Evolutionary conservation across 148 eudicot genomes (phyloP).

Genomic region (Rhododendron henanense): DNA sequence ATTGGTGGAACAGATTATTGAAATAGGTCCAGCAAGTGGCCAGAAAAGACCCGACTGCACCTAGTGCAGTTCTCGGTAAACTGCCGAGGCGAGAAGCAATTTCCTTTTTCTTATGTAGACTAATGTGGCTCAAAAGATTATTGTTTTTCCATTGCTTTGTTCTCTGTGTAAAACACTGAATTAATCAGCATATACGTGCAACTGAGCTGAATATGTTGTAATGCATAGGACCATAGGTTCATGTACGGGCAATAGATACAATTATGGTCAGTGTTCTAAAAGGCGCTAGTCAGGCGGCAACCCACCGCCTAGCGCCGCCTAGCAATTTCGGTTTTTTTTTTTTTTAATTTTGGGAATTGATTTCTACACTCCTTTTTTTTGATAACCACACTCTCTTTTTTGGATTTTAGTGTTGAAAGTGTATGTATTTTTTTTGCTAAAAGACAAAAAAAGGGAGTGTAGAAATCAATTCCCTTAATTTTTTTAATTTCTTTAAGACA

Average conservation of each 20-base stretch:
- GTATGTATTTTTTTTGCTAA: too few relatives aligned
- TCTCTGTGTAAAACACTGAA: background rate
- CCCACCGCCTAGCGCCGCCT: too few relatives aligned
- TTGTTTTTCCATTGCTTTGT: background rate
- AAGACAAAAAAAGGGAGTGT: too few relatives aligned
- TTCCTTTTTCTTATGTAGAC: background rate
- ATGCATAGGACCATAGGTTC: background rate
- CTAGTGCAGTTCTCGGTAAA: too few relatives aligned
- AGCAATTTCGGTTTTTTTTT: too few relatives aligned
- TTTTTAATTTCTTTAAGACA: too few relatives aligned
- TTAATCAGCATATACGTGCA: background rate
- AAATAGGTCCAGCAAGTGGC: background rate
- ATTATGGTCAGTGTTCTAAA: background rate
- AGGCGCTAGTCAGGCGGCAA: too few relatives aligned
- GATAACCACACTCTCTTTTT: too few relatives aligned
- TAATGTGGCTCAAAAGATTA: background rate
- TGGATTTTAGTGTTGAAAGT: too few relatives aligned
- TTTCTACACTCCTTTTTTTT: too few relatives aligned
- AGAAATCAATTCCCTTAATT: too few relatives aligned
- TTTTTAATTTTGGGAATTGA: too few relatives aligned
- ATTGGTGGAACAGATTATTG: background rate
- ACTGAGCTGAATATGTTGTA: background rate
- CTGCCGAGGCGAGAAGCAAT: background rate
- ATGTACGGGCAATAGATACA: background rate
- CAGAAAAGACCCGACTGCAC: background rate